These are phyloP conservation scores for Puccinia novopanici DNA, from an alignment of 1,284 basidiomycete genomes.

Conservation along the genomic window DNA sequence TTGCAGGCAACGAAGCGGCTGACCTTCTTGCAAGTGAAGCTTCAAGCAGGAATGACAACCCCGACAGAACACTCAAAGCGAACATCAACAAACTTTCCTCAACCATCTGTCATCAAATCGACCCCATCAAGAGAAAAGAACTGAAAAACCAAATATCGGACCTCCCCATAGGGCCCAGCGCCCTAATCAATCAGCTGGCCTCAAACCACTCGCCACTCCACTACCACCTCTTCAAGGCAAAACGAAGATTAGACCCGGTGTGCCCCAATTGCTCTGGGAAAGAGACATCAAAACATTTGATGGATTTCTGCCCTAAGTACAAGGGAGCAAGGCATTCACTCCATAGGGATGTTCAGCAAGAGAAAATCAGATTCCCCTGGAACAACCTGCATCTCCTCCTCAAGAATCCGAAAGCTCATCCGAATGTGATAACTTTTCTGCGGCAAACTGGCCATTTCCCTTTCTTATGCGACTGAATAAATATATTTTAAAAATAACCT, in stretches of 20 bases:
- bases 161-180: background rate
- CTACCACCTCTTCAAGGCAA: slow-evolving; percentile 1
- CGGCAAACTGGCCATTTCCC: too few species aligned
- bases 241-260: background rate
- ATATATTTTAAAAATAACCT: too few species aligned
- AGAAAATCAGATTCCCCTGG: too few species aligned
- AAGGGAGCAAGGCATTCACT: too few species aligned
- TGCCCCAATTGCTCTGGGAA: background rate
- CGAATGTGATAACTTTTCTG: too few species aligned
- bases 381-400: too few species aligned
- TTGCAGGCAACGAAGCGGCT: background rate
- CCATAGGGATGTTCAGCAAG: too few species aligned
- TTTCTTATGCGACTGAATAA: too few species aligned
- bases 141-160: background rate
- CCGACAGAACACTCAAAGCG: background rate
- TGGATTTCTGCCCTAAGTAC: background rate
- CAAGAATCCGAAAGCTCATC: too few species aligned
- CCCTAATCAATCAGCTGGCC: background rate
- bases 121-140: background rate
- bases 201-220: background rate
- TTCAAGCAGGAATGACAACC: background rate
- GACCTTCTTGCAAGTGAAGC: background rate
- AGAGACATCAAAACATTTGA: background rate
- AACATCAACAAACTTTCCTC: background rate
- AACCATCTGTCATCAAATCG: background rate